These are phyloP conservation scores for Curvularia verruculosa DNA, from an alignment of 2,329 filamentous ascomycete genomes.

Conservation along the genomic window DNA sequence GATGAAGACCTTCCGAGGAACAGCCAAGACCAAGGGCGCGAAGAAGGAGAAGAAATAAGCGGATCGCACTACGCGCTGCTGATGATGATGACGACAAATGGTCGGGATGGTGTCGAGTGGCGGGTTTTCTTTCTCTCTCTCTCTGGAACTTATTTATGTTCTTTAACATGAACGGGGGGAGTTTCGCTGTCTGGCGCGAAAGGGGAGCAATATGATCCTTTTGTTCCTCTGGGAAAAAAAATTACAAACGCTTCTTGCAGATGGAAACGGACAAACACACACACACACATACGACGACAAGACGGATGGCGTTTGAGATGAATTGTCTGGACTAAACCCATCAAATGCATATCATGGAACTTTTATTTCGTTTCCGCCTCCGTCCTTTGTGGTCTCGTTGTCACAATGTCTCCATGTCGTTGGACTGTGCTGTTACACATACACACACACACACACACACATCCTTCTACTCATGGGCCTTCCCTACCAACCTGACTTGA, in stretches of 20 bases:
- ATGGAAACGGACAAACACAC: constrained; percentile 24
- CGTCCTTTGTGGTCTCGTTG: no score
- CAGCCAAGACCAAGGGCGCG: constrained; percentile 96
- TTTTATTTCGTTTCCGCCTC: no score
- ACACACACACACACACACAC: no score
- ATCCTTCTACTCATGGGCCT: no score
- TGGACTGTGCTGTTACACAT: no score
- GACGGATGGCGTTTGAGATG: constrained; percentile 50
- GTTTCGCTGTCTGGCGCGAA: constrained; percentile 41
- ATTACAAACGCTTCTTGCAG: constrained; percentile 45
- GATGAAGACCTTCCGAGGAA: constrained; percentile 97
- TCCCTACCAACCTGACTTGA: no score
- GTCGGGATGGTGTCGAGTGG: constrained; percentile 41
- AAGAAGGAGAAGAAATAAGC: constrained; percentile 79
- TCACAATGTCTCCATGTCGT: no score
- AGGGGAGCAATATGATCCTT: constrained; percentile 49
- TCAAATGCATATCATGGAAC: constrained; percentile 51
- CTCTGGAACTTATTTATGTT: constrained; percentile 38
- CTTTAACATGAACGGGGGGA: constrained; percentile 32
- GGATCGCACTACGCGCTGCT: constrained; percentile 23
- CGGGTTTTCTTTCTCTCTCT: constrained; percentile 30
- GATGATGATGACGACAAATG: constrained; percentile 36
- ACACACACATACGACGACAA: constrained; percentile 27
- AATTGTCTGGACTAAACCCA: constrained; percentile 47
- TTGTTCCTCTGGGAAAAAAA: constrained; percentile 20